Conservation (phyloP, 139 green algal genomes). For the Chloropicon primus region DNA sequence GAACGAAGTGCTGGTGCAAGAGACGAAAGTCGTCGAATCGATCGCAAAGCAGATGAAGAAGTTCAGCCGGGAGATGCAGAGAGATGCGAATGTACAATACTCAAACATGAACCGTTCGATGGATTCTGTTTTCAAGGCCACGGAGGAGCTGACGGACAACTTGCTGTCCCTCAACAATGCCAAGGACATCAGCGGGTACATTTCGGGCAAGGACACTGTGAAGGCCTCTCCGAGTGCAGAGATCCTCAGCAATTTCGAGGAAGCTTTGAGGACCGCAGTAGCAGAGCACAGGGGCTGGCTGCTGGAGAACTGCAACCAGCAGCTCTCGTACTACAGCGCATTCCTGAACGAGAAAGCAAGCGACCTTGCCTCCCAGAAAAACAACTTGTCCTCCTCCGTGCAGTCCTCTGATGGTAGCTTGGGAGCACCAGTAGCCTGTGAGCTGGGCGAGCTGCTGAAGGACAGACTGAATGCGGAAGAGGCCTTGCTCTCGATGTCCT, state of each 20-base stretch:
- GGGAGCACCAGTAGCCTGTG: background rate
- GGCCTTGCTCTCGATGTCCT: background rate
- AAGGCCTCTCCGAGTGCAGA: background rate
- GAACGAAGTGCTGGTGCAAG: background rate
- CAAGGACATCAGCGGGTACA: background rate
- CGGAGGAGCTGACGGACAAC: background rate
- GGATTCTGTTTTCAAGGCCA: background rate
- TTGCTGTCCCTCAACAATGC: background rate
- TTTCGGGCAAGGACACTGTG: background rate
- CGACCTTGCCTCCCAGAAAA: background rate
- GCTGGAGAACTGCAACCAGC: constrained; percentile 48
- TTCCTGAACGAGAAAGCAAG: constrained; percentile 12
- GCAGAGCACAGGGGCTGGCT: constrained; percentile 63
- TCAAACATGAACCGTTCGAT: background rate
- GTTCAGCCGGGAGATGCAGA: background rate
- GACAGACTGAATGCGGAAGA: background rate
- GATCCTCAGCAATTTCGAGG: constrained; percentile 1
- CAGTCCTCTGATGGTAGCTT: background rate
- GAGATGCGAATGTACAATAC: background rate
- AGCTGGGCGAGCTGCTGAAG: background rate
- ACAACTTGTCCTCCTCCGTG: background rate
- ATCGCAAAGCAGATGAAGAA: background rate
- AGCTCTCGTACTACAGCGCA: constrained; percentile 45
- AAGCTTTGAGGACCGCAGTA: constrained; percentile 5
- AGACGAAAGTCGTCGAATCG: background rate